phyloP scores from a whole-genome alignment of 106 monocot species.

The Amphibolis antarctica region DNA sequence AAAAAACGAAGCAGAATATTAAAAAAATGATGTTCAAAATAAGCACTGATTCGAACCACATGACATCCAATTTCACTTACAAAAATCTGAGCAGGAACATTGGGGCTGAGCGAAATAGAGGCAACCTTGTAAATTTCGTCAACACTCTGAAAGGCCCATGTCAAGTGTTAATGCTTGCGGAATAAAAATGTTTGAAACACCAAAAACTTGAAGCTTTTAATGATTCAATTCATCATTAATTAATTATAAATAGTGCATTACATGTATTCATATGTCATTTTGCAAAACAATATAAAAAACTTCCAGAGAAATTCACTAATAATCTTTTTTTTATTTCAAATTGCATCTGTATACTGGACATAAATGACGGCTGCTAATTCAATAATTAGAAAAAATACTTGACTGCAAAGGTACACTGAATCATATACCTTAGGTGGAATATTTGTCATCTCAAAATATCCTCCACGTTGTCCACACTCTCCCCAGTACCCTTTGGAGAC shows the following conservation, averaged over 20 bases:
- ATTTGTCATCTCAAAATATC: conserved; percentile 99
- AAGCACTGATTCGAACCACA: not conserved
- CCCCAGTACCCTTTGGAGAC: conserved; percentile 99
- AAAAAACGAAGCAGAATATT: no score
- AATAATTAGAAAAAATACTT: not conserved
- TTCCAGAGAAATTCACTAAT: no score
- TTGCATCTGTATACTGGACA: no score
- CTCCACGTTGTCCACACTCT: conserved; percentile 99
- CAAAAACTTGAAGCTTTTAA: no score
- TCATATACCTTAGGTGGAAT: conserved; percentile 55
- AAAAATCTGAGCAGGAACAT: conserved; percentile 96
- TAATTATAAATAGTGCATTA: no score
- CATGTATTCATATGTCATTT: no score
- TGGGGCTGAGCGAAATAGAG: conserved; percentile 90
- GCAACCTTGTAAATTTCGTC: conserved; percentile 99
- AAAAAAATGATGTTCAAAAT: not conserved
- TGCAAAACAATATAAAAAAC: no score
- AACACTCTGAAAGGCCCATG: conserved; percentile 50
- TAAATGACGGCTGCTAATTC: not conserved
- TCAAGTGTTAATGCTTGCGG: not conserved
- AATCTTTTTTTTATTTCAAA: no score
- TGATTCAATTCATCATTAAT: no score
- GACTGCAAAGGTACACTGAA: not conserved
- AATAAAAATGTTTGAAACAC: not conserved
- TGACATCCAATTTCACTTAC: conserved; percentile 49